phyloP scores from a whole-genome alignment of 2,329 filamentous ascomycete genomes.

The Cladosporium sp. region DNA sequence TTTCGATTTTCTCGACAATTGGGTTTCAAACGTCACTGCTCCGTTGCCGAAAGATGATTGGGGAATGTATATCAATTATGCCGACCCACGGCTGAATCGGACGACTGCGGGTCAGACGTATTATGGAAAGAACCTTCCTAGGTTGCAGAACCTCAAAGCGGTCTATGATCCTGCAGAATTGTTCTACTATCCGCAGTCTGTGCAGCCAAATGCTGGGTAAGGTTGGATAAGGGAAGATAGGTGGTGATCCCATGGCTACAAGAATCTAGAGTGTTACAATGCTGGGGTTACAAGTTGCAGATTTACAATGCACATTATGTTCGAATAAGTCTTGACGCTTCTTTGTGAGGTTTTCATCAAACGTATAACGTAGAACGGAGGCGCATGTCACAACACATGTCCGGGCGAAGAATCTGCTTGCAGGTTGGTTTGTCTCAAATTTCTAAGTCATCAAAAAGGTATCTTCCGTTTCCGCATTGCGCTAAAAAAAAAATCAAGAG shows the following conservation, averaged over 20 bases:
- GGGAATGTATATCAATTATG: constrained; percentile 25
- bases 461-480: constrained; percentile 6
- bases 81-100: constrained; percentile 19
- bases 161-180: constrained; percentile 8
- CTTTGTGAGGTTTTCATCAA: not conserved
- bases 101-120: constrained; percentile 7
- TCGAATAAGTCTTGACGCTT: not conserved
- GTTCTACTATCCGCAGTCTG: constrained; percentile 10
- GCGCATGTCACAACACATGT: not conserved
- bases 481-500: constrained; percentile 1
- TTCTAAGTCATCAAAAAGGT: constrained; percentile 4
- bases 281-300: not conserved
- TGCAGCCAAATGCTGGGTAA: constrained; percentile 7
- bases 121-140: constrained; percentile 10
- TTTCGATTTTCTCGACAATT: constrained; percentile 21
- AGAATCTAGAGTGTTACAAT: not conserved
- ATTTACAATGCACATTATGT: not conserved
- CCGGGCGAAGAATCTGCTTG: not conserved
- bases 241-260: not conserved
- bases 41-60: constrained; percentile 16
- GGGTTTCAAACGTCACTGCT: constrained; percentile 18
- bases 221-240: not conserved
- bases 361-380: not conserved
- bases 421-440: not conserved
- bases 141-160: constrained; percentile 14